Evolutionary conservation across 2,329 filamentous ascomycete species (phyloP), one percentile per base, ranked within the genome.

Genomic region (Amesomyces nigricolor): DNA sequence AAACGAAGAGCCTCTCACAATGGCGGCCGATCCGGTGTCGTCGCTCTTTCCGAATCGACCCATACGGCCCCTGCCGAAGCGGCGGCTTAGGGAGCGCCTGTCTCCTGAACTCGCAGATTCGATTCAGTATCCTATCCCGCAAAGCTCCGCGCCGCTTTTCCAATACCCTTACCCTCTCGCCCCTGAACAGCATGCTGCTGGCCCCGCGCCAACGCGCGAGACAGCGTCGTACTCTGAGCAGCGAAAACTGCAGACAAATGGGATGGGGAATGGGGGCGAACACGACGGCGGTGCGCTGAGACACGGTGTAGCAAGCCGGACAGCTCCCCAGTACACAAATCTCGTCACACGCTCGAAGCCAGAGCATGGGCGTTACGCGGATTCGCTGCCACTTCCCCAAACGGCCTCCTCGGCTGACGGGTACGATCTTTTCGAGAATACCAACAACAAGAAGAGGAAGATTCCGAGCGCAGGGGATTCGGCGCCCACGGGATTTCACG

Each of bases 381-480:
- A 76, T 54, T 71, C 75, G 16, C 77, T 82, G 43, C 81, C 83
- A 19, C 80, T 86, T 47, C 80, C 79, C 43, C 90, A 89, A 11
- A 84, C 86, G 22, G 79, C 82, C 5, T 87, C 86, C 4, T 87
- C 86, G 2, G 75, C 82, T 10, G 92, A 97, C 69, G 91, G 91
- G 13, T 97, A 97, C 70, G 94, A 99, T 70, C 94, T 90, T 6
- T 95, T 96, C 65, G 94, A 99, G 71, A 97, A 97, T 66, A 95
- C 90, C 37, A 97, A 96, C 71, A 99, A 99, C 70, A 99, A 99
- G 73, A 99, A 99, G 72, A 83, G 94, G 63, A 99, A 99, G 73
- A 97, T 99, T 38, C 94, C 94, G 0, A 91, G 91, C 0, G 90
- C 89, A 9, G 88, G 89, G 16, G 88, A 89, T 64, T 77, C 84